Conservation (phyloP, 257 asterid genomes). For the Solanum paucissectum region DNA sequence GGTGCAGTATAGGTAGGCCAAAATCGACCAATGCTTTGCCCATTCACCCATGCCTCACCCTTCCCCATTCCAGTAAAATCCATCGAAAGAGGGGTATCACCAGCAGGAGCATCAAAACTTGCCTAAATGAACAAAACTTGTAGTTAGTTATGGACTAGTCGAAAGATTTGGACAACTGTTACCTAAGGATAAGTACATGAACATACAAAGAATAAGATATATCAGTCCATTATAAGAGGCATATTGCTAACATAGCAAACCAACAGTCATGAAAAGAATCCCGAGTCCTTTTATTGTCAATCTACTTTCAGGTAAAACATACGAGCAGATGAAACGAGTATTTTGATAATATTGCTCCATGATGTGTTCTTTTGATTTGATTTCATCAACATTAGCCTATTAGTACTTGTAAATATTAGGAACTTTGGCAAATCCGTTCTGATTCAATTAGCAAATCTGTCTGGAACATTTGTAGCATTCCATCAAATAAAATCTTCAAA, state of each 20-base stretch:
- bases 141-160: background rate
- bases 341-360: background rate
- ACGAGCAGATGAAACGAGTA: background rate
- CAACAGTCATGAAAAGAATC: background rate
- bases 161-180: background rate
- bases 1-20: conserved; percentile 62
- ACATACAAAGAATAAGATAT: background rate
- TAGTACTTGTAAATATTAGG: background rate
- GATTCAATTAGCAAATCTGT: background rate
- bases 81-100: conserved; percentile 58
- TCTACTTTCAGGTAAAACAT: background rate
- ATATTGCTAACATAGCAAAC: background rate
- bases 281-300: background rate
- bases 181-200: background rate
- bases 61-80: conserved; percentile 78
- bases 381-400: background rate
- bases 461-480: background rate
- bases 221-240: background rate
- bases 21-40: conserved; percentile 87
- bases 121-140: conserved; percentile 27
- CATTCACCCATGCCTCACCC: conserved; percentile 93
- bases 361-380: background rate
- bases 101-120: conserved; percentile 53
- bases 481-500: background rate
- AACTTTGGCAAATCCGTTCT: background rate